Base-by-base conservation (phyloP, 495 filamentous ascomycete genomes). In the Trichoderma erinaceum region DNA sequence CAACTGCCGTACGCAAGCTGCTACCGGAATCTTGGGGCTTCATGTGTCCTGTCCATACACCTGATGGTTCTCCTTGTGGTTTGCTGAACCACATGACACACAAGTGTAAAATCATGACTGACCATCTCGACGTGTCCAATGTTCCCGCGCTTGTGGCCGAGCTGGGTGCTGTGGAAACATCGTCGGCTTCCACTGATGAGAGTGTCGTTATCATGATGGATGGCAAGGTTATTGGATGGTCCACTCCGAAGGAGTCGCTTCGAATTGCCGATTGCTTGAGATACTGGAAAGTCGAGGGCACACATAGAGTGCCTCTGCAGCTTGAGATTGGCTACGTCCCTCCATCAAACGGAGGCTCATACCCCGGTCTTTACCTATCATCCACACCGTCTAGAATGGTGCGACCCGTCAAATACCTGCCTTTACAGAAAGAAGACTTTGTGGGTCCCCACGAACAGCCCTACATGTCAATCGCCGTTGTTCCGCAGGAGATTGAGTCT, bases 11-110 rank as follows among this genome's bases (percentile, higher is more conserved):
- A 43, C 86, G 95, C 78, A 99, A 97, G 76, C 78, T 99, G 72
- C 79, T 99, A 23, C 95, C 95, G 3, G 95, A 99, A 76, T 97
- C 93, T 75, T 99, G 95, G 95, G 95, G 86, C 15, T 99, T 99
- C 79, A 79, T 99, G 68, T 98, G 95, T 73, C 95, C 95, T 63
- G 94, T 99, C 4, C 95, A 99, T 78, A 99, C 95, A 15, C 95
- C 95, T 69, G 95, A 99, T 85, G 95, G 95, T 80, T 83, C 87
- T 68, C 95, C 95, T 64, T 99, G 95, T 77, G 95, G 95, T 75
- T 80, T 99, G 70, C 84, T 99, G 41, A 99, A 96, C 77, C 95
- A 99, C 82, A 82, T 99, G 73, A 87, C 95, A 2, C 95, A 99
- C 79, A 97, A 96, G 79, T 99, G 95, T 79, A 89, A 90, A 76